These are phyloP conservation scores for Porphyrellus cyaneotinctus DNA, from an alignment of 768 basidiomycete genomes.

Conservation along the genomic window DNA sequence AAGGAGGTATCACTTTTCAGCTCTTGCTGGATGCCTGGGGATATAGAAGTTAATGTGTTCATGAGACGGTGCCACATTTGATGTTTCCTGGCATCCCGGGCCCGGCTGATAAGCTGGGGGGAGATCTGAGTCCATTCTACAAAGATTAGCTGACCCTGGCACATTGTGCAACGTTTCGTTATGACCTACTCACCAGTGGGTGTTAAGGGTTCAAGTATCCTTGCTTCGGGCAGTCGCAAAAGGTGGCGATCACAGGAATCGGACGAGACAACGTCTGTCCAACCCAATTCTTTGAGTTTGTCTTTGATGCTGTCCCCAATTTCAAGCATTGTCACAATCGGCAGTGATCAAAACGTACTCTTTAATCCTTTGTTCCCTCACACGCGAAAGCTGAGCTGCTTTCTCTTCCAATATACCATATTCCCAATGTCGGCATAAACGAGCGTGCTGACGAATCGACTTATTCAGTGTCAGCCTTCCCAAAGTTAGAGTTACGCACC, in stretches of 20 bases:
- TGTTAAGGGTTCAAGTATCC: slow-evolving; percentile 1
- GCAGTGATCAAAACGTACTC: neutral
- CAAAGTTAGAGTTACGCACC: neutral
- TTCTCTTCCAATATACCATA: neutral
- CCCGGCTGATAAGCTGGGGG: neutral
- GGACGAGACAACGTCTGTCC: neutral
- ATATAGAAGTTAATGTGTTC: no score
- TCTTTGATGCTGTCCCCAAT: neutral
- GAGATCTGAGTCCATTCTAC: slow-evolving; percentile 12
- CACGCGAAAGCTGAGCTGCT: neutral
- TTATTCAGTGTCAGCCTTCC: neutral
- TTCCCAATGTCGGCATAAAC: slow-evolving; percentile 1
- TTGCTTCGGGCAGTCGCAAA: slow-evolving; percentile 5
- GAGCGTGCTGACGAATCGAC: slow-evolving; percentile 7
- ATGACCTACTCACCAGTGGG: slow-evolving; percentile 5
- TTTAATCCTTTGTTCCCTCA: slow-evolving; percentile 1
- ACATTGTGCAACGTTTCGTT: no score
- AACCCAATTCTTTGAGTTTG: neutral
- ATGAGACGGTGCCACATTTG: neutral
- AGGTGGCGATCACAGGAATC: neutral
- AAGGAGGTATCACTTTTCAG: neutral
- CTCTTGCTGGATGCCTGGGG: neutral
- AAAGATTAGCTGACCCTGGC: neutral
- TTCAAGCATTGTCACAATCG: neutral
- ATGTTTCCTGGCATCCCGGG: neutral